Percentiles rank a stretch among this genome's conserved stretches.
Conservation (phyloP, 2,329 filamentous ascomycete species). For the Aspergillus clavatus region DNA sequence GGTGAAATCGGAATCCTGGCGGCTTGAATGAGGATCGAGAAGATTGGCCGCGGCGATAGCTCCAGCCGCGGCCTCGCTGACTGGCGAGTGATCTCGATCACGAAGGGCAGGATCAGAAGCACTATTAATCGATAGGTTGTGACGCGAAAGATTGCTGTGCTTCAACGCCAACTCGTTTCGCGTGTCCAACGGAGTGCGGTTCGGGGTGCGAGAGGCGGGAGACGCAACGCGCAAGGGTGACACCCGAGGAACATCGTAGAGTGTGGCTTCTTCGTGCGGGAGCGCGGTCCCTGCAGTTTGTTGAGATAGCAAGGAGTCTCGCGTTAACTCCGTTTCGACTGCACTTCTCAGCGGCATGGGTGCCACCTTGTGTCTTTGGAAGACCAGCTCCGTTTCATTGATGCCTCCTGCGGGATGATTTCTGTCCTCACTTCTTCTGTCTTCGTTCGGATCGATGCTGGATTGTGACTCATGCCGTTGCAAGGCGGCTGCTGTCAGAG, state of each 20-base stretch:
- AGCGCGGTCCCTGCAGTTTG: constrained; percentile 69
- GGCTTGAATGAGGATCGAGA: constrained; percentile 41
- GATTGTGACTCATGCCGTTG: constrained; percentile 62
- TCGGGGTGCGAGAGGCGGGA: constrained; percentile 58
- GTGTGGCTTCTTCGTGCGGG: constrained; percentile 56
- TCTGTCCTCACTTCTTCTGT: constrained; percentile 31
- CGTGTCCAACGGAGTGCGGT: constrained; percentile 42
- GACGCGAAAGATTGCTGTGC: constrained; percentile 55
- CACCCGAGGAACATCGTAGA: constrained; percentile 61
- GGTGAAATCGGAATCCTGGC: constrained; percentile 46
- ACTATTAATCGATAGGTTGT: constrained; percentile 46
- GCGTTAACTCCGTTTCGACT: constrained; percentile 78
- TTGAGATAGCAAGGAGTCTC: constrained; percentile 80
- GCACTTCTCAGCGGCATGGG: constrained; percentile 88
- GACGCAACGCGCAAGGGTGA: constrained; percentile 52
- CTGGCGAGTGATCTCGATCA: constrained; percentile 31
- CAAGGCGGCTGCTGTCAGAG: constrained; percentile 59
- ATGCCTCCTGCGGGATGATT: constrained; percentile 41
- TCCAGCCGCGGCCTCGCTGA: constrained; percentile 31
- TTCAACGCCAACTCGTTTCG: constrained; percentile 61
- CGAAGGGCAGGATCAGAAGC: constrained; percentile 43
- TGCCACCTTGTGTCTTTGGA: constrained; percentile 58
- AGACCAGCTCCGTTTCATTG: constrained; percentile 52
- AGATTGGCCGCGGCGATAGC: constrained; percentile 37
- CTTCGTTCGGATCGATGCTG: constrained; percentile 44